Evolutionary conservation across 2,329 filamentous ascomycete species (phyloP).

Genomic region (Neopestalotiopsis sp.): DNA sequence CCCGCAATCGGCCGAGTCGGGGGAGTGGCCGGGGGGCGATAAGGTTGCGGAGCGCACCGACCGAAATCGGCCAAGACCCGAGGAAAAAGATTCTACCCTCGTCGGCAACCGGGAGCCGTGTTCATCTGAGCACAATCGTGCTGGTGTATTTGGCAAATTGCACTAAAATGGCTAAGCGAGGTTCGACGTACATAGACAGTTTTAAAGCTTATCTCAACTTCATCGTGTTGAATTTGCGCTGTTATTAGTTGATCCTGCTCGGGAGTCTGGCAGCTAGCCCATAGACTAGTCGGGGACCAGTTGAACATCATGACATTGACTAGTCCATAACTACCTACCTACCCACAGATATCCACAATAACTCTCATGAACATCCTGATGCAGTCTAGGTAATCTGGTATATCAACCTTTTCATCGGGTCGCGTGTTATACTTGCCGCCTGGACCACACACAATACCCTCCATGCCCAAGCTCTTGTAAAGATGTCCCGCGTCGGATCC

Average conservation of each 20-base stretch:
- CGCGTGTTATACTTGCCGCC: constrained; percentile 33
- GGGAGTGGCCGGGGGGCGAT: not conserved
- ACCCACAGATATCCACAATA: constrained; percentile 32
- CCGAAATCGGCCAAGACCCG: constrained; percentile 2
- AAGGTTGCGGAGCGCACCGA: not conserved
- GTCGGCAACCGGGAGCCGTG: not conserved
- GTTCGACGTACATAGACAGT: not conserved
- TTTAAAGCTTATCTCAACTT: not conserved
- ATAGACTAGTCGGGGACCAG: too few species aligned
- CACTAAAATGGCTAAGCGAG: not conserved
- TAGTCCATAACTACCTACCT: constrained; percentile 20
- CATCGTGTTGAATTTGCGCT: not conserved
- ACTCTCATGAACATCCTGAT: constrained; percentile 32
- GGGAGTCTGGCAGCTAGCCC: too few species aligned
- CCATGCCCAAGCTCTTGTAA: constrained; percentile 31
- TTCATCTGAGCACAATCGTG: too few species aligned
- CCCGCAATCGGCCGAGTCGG: not conserved
- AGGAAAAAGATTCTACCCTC: not conserved
- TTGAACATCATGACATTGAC: not conserved
- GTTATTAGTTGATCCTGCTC: too few species aligned
- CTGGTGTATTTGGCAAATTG: too few species aligned
- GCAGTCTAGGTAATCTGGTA: constrained; percentile 32
- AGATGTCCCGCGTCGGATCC: constrained; percentile 32
- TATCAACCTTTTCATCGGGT: constrained; percentile 32
- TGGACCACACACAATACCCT: constrained; percentile 32